A percentile compares a stretch with the other conserved stretches of the same genome.
Conservation (phyloP, 345 rosid genomes). For the Lepidium sativum region DNA sequence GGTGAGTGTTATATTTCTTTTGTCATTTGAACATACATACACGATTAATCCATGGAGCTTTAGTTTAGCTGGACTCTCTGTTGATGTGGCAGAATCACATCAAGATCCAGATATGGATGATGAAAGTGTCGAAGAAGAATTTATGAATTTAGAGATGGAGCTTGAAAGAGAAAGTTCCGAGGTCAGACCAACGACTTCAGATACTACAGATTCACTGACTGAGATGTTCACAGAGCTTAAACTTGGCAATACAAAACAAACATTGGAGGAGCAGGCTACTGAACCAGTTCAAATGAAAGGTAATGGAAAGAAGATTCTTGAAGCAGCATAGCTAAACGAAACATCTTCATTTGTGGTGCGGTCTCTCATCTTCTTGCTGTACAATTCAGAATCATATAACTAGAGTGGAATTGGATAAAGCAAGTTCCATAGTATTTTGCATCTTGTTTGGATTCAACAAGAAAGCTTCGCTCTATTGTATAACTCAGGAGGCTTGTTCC, state of each 20-base stretch:
- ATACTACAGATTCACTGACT: constrained; percentile 35
- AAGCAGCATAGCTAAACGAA: constrained; percentile 35
- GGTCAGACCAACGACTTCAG: constrained; percentile 15
- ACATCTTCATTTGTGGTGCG: constrained; percentile 14
- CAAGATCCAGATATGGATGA: constrained; percentile 48
- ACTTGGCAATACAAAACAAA: constrained; percentile 31
- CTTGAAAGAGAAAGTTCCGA: constrained; percentile 33
- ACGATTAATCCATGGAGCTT: neutral
- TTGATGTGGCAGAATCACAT: constrained; percentile 39
- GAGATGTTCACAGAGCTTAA: constrained; percentile 52
- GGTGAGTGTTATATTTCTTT: constrained; percentile 32
- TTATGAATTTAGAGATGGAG: constrained; percentile 57
- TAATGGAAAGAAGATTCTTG: constrained; percentile 28
- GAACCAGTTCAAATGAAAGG: constrained; percentile 24
- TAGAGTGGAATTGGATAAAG: neutral
- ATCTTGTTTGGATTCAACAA: neutral
- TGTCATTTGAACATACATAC: neutral
- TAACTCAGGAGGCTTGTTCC: constrained; percentile 6
- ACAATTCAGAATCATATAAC: neutral
- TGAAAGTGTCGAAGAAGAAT: constrained; percentile 69
- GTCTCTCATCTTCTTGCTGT: constrained; percentile 3
- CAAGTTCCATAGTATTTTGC: neutral
- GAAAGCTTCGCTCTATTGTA: constrained; percentile 8
- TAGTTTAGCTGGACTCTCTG: neutral
- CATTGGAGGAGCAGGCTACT: constrained; percentile 10